Evolutionary conservation across 306 rosid genomes (phyloP), one percentile per base, ranked within the genome.

Genomic region (Styphnolobium japonicum): DNA sequence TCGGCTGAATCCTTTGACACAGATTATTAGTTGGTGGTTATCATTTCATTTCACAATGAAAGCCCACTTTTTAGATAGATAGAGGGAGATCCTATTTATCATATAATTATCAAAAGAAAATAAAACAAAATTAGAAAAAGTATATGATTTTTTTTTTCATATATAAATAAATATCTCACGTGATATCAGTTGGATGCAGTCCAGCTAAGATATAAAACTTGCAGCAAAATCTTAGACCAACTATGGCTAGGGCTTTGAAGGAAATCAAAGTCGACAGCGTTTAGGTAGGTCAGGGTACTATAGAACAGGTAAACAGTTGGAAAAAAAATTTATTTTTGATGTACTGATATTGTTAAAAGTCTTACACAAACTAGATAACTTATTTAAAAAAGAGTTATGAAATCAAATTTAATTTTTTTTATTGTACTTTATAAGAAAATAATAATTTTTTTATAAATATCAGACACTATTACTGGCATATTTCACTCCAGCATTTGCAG

Each of bases 1-100:
- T 77, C 43, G 58, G 67, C 29, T 37, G 14, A 15, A 83, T 21
- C 7, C 22, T 10, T 43, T 85, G 88, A 83, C 85, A 81, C 34
- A 29, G 53, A 39, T 67, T 33, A 48, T 88, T 66, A 14, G 89
- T 86, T 81, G 77, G 51, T 12, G 73, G 73, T 61, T 29, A 19
- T 39, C 15, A 55, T 55, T 55, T 55, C 34, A 55, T 25, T 55
- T 55, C 33, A n/a, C 11, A 7, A 62, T 7, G 6, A 19, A 58
- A 25, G 39, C 37, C 65, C 37, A 12, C 40, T 2, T 1, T 10
- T 14, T 21, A 19, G 25, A 22, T 52, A 53, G 11, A 21, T 7
- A 22, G 29, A 19, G 27, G 21, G 21, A 49, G 56, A 49, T 49
- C 56, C 19, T 49, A 8, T 4, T 49, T 2, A 23, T 51, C 0